These are phyloP conservation scores for Ophiostoma sp. DNA, from an alignment of 2,329 filamentous ascomycete genomes.

Conservation along the genomic window DNA sequence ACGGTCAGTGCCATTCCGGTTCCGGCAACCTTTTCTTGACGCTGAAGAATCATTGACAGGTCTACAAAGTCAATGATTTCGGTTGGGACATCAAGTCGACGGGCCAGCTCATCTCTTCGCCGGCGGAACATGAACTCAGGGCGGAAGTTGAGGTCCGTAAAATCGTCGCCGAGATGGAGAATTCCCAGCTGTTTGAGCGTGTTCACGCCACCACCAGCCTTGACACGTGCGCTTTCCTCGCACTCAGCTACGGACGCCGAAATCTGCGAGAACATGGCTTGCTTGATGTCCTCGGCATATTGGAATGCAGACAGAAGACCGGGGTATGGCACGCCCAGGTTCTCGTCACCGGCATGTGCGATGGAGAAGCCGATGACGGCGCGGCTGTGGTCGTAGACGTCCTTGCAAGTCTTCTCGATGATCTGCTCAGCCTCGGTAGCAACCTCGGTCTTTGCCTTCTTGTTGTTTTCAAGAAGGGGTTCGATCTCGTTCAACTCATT, in stretches of 20 bases:
- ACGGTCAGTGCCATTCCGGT: conserved; percentile 94
- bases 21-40: conserved; percentile 91
- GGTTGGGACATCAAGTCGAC: conserved; percentile 82
- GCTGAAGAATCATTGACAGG: conserved; percentile 75
- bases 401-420: conserved; percentile 81
- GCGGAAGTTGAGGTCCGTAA: conserved; percentile 81
- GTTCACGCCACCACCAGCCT: conserved; percentile 78
- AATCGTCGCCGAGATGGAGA: conserved; percentile 83
- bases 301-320: conserved; percentile 82
- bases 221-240: conserved; percentile 79
- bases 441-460: conserved; percentile 75
- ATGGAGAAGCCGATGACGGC: conserved; percentile 75
- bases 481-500: conserved; percentile 79
- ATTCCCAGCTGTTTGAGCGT: conserved; percentile 86
- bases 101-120: conserved; percentile 75
- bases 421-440: conserved; percentile 77
- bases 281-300: conserved; percentile 90
- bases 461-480: conserved; percentile 79
- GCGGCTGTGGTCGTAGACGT: conserved; percentile 83
- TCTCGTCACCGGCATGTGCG: conserved; percentile 68
- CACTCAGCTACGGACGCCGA: conserved; percentile 74
- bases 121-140: conserved; percentile 93
- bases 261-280: conserved; percentile 88
- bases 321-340: conserved; percentile 82
- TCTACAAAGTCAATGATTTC: conserved; percentile 95